Base-by-base conservation (phyloP, 2,329 filamentous ascomycete genomes). In the Teratosphaeria destructans region DNA sequence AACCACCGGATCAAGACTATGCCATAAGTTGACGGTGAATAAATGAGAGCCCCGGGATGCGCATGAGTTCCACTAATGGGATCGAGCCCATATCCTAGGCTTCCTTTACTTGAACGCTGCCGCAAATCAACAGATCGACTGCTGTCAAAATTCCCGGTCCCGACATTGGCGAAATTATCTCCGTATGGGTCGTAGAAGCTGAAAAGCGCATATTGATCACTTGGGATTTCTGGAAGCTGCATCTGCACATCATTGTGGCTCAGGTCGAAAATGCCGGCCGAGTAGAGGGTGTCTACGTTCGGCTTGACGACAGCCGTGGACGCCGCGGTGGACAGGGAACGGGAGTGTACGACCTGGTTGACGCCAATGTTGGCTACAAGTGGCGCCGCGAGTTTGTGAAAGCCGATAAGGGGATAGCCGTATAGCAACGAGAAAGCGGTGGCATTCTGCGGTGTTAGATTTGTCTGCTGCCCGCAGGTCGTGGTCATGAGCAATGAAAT, bases 231-330 rank as follows among this genome's bases (percentile, higher is more conserved):
- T 4, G 65, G 63, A 3, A 67, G 52, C 8, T 57, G 58, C 37
- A 67, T 57, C 11, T 54, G 49, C 8, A 67, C 23, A 57, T 67
- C 63, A 14, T 57, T 27, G 19, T 61, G 58, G 53, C 58, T 62
- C n/a, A 68, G 56, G 54, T 67, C 66, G 57, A 59, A 64, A n/a
- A 65, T 58, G 3, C 52, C 54, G 2, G 58, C 56, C 2, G 64
- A 63, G 52, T 67, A 68, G 2, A 67, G n/a, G 10, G 66, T 68
- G 54, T 68, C 66, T 11, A 62, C 60, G 47, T 67, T 68, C 5
- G 66, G 65, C 53, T 63, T 65, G 4, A 68, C 65, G 16, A 67
- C 63, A 5, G n/a, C 52, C 3, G 54, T 55, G 19, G 52, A 37
- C 4, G 29, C 54, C 16, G 65, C 52, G 6, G 60, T 62, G 0